Evolutionary conservation across 1,284 basidiomycete genomes (phyloP), one percentile per base, ranked within the genome.

Genomic region (Neolentinus lepideus): DNA sequence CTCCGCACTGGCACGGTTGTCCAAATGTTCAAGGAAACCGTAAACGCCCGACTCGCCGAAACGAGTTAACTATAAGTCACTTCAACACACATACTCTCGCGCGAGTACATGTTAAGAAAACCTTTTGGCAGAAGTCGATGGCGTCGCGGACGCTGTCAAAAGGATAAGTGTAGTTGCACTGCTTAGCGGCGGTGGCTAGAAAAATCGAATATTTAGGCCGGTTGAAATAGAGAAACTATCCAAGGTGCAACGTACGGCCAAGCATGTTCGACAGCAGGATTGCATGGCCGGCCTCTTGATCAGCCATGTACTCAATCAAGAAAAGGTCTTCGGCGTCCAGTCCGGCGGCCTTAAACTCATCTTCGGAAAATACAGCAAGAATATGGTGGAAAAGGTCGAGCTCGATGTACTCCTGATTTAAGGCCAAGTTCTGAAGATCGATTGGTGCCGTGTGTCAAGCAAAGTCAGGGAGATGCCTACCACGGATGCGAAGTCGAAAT

Each of bases 381-480:
- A 79, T 83, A 59, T 80, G 71, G 62, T 83, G 75, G 75, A 87
- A 86, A 2, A 87, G 68, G 60, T 85, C 83, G 59, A 84, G 75
- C 62, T 84, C 79, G 33, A 84, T 77, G 60, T 70, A 81, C 66
- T 84, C 82, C 67, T 86, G 84, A 63, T 85, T 79, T 22, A 86
- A 66, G 2, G 73, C 83, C 22, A 86, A 68, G 57, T 76, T 77
- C 74, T 76, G 27, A 6, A 21, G 21, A 24, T 3, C 12, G 12
- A 31, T 31, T 31, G 12, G 4, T 31, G 12, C 12, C n/a, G n/a
- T n/a, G n/a, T n/a, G n/a, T n/a, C n/a, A n/a, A n/a, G n/a, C n/a
- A n/a, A 43, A 12, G 19, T 12, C n/a, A 52, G 21, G 11, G 27
- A 31, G 22, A 16, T 24, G 33, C 46, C 51, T 43, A 46, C 47